Base-by-base conservation (phyloP, 163 green algal species). In the Scenedesmus sp. region DNA sequence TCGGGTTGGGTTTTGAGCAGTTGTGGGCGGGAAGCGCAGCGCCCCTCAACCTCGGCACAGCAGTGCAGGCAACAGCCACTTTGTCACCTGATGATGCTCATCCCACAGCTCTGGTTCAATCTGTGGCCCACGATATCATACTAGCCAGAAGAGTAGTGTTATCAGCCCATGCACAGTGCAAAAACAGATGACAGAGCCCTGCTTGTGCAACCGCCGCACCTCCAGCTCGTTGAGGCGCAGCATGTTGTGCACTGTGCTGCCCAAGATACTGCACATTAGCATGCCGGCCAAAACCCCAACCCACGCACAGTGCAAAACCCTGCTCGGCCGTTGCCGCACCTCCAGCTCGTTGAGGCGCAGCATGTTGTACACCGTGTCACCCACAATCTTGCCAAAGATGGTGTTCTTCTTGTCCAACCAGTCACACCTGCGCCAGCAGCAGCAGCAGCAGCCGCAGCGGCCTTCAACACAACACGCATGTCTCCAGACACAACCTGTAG, bases 291-390 rank as follows among this genome's bases (percentile, higher is more conserved):
- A 52, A 16, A 70, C 62, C 4, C 20, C 5, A 82, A 82, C 73
- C 46, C 3, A 9, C 59, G 0, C 18, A 23, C 62, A 23, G 62
- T 18, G 18, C 12, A 16, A 23, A 54, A 2, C 70, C 34, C 34
- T 46, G 34, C 34, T 46, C 34, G 34, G 34, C 34, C 34, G 0
- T 46, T 15, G 2, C 20, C 92, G 52, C 84, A 95, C 94, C 89
- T 94, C 92, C 15, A 93, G 56, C 15, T 96, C 94, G 67, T 94
- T 95, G 15, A 93, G 34, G 9, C 86, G 67, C 62, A 97, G 89
- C 83, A 98, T 92, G 93, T 99, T 99, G 96, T 98, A 99, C n/a
- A 99, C 96, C 4, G 97, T 99, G 88, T 99, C 97, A 4, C 97
- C 98, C 86, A 94, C 94, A 59, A 99, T 93, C 70, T 96, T 96